Conservation (phyloP, 768 basidiomycete species). For the Cantharellus anzutake region DNA sequence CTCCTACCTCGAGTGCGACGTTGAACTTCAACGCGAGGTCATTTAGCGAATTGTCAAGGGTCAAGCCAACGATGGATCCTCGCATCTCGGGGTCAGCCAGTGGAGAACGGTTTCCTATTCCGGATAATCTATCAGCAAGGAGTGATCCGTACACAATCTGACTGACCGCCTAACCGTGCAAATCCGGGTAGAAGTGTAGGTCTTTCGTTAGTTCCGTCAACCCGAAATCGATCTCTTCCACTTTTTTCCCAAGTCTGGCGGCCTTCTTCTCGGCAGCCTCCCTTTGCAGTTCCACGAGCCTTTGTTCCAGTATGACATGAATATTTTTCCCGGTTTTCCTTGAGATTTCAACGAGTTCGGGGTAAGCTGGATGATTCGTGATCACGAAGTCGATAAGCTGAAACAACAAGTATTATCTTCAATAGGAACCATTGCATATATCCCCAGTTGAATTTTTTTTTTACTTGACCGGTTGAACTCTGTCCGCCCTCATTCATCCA, state of each 20-base stretch:
- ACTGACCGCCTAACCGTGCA: slow-evolving; percentile 42
- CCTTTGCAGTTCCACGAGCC: slow-evolving; percentile 43
- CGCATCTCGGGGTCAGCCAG: slow-evolving; percentile 92
- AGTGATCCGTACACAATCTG: background rate
- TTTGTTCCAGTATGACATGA: slow-evolving; percentile 36
- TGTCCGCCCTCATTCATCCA: slow-evolving; percentile 99
- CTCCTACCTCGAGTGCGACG: slow-evolving; percentile 49
- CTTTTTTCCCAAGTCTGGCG: background rate
- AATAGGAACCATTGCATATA: background rate
- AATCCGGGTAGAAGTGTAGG: slow-evolving; percentile 86
- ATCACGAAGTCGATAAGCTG: slow-evolving; percentile 90
- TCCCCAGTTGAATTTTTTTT: slow-evolving; percentile 4
- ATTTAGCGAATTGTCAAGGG: slow-evolving; percentile 50
- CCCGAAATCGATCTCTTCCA: background rate
- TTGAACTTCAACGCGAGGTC: slow-evolving; percentile 87
- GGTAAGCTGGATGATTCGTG: slow-evolving; percentile 75
- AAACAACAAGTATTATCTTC: background rate
- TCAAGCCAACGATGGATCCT: slow-evolving; percentile 75
- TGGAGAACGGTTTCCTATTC: slow-evolving; percentile 81
- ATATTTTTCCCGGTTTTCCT: slow-evolving; percentile 25
- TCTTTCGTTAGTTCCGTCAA: slow-evolving; percentile 77
- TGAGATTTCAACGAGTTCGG: slow-evolving; percentile 42
- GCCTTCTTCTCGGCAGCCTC: slow-evolving; percentile 24
- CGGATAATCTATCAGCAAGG: background rate
- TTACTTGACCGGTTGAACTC: slow-evolving; percentile 87